These are phyloP conservation scores for Magnaporthiopsis incrustans DNA, from an alignment of 2,329 filamentous ascomycete genomes.

Conservation along the genomic window DNA sequence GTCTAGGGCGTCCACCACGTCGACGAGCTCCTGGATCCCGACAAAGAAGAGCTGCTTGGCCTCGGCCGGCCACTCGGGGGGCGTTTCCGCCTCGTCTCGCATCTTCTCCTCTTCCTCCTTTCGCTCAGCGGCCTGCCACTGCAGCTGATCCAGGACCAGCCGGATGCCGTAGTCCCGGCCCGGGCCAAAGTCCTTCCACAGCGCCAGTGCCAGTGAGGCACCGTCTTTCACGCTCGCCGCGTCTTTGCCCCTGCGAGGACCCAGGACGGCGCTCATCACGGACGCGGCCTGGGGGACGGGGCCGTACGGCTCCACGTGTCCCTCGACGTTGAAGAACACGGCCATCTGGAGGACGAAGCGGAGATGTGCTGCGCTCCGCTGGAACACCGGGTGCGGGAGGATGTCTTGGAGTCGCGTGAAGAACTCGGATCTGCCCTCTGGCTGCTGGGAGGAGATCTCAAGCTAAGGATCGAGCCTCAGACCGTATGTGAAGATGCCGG, in stretches of 20 bases:
- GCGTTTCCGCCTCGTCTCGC: neutral
- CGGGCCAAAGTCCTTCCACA: slow-evolving; percentile 1
- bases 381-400: neutral
- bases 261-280: neutral
- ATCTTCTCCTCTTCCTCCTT: neutral
- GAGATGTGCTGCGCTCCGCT: neutral
- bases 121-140: neutral
- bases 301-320: neutral
- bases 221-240: neutral
- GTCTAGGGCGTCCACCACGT: neutral
- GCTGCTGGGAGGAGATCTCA: neutral
- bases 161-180: neutral
- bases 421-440: neutral
- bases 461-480: neutral
- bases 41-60: neutral
- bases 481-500: neutral
- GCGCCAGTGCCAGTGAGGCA: neutral
- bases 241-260: neutral
- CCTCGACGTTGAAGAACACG: neutral
- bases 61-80: neutral
- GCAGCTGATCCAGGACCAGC: neutral
- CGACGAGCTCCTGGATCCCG: neutral
- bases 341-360: slow-evolving; percentile 2
- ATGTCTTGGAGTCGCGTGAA: neutral
- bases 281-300: neutral